Conservation (phyloP, 2,329 filamentous ascomycete species). For the Coniochaeta ligniaria region DNA sequence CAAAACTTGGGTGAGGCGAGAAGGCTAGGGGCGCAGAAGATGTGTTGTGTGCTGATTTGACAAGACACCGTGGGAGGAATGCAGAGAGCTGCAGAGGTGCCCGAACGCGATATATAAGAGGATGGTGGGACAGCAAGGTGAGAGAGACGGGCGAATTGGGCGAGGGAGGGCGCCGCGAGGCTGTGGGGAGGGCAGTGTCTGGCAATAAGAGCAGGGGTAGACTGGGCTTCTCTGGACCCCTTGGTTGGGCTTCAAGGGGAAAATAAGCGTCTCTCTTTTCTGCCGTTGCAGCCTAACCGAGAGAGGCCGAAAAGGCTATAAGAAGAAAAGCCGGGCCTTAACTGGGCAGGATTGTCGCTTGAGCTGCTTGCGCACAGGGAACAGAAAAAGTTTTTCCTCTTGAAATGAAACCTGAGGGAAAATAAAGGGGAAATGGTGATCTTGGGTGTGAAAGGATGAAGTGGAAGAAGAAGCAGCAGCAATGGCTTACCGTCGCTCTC, state of each 20-base stretch:
- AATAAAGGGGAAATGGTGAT: background rate
- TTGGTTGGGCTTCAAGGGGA: slow-evolving; percentile 2
- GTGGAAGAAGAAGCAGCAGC: background rate
- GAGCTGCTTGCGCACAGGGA: slow-evolving; percentile 1
- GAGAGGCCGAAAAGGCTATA: slow-evolving; percentile 6
- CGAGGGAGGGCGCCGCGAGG: slow-evolving; percentile 11
- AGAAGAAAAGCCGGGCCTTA: slow-evolving; percentile 4
- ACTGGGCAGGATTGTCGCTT: slow-evolving; percentile 2
- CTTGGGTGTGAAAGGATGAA: background rate
- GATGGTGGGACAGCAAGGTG: slow-evolving; percentile 7
- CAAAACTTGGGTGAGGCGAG: slow-evolving; percentile 5
- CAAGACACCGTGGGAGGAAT: slow-evolving; percentile 10
- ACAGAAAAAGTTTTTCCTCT: background rate
- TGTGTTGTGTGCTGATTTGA: slow-evolving; percentile 26
- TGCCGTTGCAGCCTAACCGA: slow-evolving; percentile 10
- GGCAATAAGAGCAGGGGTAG: slow-evolving; percentile 6
- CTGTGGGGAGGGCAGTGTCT: slow-evolving; percentile 12
- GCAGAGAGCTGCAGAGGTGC: slow-evolving; percentile 21
- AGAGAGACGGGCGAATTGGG: slow-evolving; percentile 14
- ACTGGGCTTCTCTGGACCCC: slow-evolving; percentile 3
- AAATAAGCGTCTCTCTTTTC: background rate
- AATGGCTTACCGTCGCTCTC: background rate
- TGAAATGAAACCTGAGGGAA: background rate
- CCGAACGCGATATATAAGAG: slow-evolving; percentile 20
- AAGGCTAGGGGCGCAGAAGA: slow-evolving; percentile 15